Conservation (phyloP, 202 grass and related monocot genomes). For the Digitaria exilis region DNA sequence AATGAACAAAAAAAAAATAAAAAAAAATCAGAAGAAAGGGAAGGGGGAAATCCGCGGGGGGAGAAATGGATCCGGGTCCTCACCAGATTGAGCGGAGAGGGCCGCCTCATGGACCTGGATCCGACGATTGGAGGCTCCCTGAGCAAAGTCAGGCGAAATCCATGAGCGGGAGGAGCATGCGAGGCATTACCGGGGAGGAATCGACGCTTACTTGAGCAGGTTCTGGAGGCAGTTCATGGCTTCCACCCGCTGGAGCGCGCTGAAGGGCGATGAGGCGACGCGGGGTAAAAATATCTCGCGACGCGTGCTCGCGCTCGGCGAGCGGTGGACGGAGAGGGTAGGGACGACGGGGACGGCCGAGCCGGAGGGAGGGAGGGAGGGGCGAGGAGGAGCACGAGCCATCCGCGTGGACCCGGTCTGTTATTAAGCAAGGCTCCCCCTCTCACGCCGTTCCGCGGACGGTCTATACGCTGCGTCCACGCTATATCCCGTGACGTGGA, state of each 20-base stretch:
- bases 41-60: neutral
- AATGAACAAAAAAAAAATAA: neutral
- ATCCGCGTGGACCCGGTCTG: constrained; percentile 26
- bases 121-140: constrained; percentile 59
- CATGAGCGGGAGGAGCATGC: neutral
- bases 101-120: constrained; percentile 65
- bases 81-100: constrained; percentile 74
- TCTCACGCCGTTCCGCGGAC: neutral
- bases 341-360: constrained; percentile 1
- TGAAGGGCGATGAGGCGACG: neutral
- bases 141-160: constrained; percentile 9
- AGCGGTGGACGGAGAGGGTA: neutral
- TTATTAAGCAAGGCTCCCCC: too few species aligned
- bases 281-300: constrained; percentile 39
- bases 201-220: constrained; percentile 59
- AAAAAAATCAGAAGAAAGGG: neutral
- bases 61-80: neutral
- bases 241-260: neutral
- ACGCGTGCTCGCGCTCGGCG: neutral
- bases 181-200: neutral
- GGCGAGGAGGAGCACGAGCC: too few species aligned
- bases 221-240: constrained; percentile 85
- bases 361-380: too few species aligned
- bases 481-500: constrained; percentile 18
- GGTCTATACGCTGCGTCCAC: constrained; percentile 40